A percentile compares a stretch with the other conserved stretches of the same genome.
Evolutionary conservation across 352 stramenopile species (phyloP).

Genomic region (Pythium brachiatum): DNA sequence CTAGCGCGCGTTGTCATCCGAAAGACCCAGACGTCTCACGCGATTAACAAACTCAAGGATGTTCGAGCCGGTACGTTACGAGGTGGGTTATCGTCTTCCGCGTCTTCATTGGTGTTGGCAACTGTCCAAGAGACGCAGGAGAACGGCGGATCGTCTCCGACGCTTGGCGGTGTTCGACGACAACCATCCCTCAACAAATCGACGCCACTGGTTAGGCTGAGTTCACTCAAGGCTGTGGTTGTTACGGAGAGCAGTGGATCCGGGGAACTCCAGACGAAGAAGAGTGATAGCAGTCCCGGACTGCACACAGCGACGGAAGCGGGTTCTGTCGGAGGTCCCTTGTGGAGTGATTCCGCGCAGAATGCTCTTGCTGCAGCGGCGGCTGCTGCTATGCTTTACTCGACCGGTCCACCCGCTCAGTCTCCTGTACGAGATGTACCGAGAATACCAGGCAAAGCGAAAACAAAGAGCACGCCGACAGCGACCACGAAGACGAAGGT

Average conservation of each 20-base stretch:
- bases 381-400: slow-evolving; percentile 22
- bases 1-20: slow-evolving; percentile 41
- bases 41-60: slow-evolving; percentile 49
- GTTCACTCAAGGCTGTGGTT: background rate
- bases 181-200: slow-evolving; percentile 2
- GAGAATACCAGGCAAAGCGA: background rate
- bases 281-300: background rate
- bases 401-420: background rate
- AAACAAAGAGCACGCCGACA: slow-evolving; percentile 4
- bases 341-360: background rate
- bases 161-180: background rate
- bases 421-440: background rate
- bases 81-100: background rate
- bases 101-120: slow-evolving; percentile 19
- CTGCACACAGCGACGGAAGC: background rate
- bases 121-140: slow-evolving; percentile 24
- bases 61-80: slow-evolving; percentile 11
- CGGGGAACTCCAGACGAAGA: background rate
- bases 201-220: slow-evolving; percentile 2
- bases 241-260: background rate
- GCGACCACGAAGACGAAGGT: background rate
- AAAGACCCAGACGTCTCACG: slow-evolving; percentile 40
- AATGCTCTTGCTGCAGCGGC: slow-evolving; percentile 11
- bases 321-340: too few species aligned
- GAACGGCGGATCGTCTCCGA: background rate